These are phyloP conservation scores for Prunus yedoensis DNA, from an alignment of 331 rosid species.

Conservation along the genomic window DNA sequence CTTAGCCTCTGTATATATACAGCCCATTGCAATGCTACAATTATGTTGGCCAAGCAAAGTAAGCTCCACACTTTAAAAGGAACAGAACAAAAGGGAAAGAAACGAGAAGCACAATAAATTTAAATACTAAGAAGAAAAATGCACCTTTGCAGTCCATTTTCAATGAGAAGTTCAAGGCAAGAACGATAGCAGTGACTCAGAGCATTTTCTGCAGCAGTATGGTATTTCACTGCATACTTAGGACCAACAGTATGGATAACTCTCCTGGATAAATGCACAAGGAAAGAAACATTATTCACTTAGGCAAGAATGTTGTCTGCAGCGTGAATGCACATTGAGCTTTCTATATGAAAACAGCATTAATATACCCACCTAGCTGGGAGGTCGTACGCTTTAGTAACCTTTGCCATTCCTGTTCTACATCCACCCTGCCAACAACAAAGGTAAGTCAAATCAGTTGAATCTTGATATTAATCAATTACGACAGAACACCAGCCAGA, in stretches of 20 bases:
- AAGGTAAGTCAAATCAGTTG: conserved; percentile 32
- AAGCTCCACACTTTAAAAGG: conserved; percentile 17
- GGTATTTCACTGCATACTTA: conserved; percentile 90
- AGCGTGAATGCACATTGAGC: background rate
- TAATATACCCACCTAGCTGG: conserved; percentile 77
- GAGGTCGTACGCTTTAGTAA: conserved; percentile 84
- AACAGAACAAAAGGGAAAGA: conserved; percentile 10
- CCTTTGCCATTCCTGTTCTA: conserved; percentile 98
- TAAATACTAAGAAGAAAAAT: conserved; percentile 19
- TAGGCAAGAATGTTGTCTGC: conserved; percentile 21
- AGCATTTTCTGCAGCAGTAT: conserved; percentile 97
- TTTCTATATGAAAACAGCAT: conserved; percentile 6
- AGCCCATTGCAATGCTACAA: conserved; percentile 90
- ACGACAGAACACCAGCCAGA: background rate
- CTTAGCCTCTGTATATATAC: conserved; percentile 87
- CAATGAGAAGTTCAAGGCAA: conserved; percentile 90
- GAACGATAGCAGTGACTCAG: conserved; percentile 96
- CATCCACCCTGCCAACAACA: conserved; percentile 82
- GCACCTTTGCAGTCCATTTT: conserved; percentile 80
- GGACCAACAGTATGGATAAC: conserved; percentile 97
- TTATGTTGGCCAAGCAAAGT: conserved; percentile 17
- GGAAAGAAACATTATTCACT: conserved; percentile 18
- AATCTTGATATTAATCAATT: background rate
- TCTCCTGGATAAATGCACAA: conserved; percentile 53
- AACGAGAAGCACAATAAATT: conserved; percentile 11